Evolutionary conservation across 495 filamentous ascomycete species (phyloP), one percentile per base, ranked within the genome.

Genomic region (Articulospora tetracladia): DNA sequence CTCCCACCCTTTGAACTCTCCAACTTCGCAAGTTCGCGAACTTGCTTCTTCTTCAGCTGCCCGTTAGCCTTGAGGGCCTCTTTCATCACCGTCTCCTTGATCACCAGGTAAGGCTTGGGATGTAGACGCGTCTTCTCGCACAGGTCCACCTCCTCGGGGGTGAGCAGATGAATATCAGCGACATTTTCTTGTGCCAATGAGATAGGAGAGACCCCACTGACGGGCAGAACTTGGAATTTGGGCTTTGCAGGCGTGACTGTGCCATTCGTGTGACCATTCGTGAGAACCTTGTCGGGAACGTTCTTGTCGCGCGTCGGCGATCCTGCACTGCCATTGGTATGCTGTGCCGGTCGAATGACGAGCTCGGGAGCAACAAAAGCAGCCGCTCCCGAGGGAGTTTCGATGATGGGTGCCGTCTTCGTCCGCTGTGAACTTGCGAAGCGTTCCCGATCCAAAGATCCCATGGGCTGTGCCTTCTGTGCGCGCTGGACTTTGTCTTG

Each of bases 31-130:
- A 84, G 77, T 59, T 83, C 65, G 36, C 53, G 61, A 8, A 60
- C 61, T 49, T 61, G 58, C 39, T 64, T 97, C 83, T 92, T 96
- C 78, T 97, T 98, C 24, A 99, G 64, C 30, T 75, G 83, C 1
- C 94, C 94, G 27, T 92, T 91, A 53, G 86, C 83, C 72, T 92
- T 93, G 75, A 96, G 83, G 0, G 93, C 90, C 68, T 97, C 92
- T 68, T 89, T 90, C 48, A 98, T 72, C 34, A 97, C 72, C 26
- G 86, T 83, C 68, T 97, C 92, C 73, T 98, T 98, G 72, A 99
- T 92, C 64, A 90, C 89, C 32, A 96, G 69, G 69, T 97, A 99
- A 1, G 95, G 90, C 72, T 98, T 98, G 1, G 94, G 95, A 71
- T 91, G 86, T 32, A 98, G 72, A 28, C 90, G 83, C 4, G 96